These are phyloP conservation scores for Colletotrichum sp. DNA, from an alignment of 2,329 filamentous ascomycete species.

Conservation along the genomic window DNA sequence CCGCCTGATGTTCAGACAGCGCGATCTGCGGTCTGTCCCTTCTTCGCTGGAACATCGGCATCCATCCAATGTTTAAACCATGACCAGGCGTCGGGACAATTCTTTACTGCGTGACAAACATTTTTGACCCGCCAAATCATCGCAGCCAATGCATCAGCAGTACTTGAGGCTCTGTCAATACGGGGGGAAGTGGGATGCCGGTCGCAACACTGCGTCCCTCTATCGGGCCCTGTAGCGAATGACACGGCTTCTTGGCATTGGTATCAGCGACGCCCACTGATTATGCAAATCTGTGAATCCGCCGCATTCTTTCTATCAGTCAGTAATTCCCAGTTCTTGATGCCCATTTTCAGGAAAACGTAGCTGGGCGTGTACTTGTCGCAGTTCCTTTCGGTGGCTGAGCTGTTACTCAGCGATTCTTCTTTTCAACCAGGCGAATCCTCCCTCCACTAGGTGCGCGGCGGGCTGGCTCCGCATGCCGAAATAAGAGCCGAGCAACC, in stretches of 20 bases:
- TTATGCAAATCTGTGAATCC: accelerated
- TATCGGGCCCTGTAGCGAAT: background rate
- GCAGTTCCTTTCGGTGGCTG: accelerated
- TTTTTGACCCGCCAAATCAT: background rate
- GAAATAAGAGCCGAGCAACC: too few relatives aligned
- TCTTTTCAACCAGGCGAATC: too few relatives aligned
- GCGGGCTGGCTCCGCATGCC: too few relatives aligned
- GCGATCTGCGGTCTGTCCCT: background rate
- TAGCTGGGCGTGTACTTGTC: background rate
- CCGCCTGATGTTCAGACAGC: background rate
- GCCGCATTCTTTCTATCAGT: background rate
- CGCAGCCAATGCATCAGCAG: background rate
- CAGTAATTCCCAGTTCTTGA: background rate
- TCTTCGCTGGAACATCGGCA: accelerated
- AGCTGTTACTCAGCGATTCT: background rate
- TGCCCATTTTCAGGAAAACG: accelerated
- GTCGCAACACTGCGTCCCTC: background rate
- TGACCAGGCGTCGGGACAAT: background rate
- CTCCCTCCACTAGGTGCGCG: too few relatives aligned
- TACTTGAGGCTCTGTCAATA: background rate
- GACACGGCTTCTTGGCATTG: background rate
- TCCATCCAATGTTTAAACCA: background rate
- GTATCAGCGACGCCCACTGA: background rate
- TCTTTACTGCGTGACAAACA: accelerated
- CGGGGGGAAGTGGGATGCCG: background rate